Conservation (phyloP, 2,329 filamentous ascomycete species). For the Aspergillus pseudonomiae region DNA sequence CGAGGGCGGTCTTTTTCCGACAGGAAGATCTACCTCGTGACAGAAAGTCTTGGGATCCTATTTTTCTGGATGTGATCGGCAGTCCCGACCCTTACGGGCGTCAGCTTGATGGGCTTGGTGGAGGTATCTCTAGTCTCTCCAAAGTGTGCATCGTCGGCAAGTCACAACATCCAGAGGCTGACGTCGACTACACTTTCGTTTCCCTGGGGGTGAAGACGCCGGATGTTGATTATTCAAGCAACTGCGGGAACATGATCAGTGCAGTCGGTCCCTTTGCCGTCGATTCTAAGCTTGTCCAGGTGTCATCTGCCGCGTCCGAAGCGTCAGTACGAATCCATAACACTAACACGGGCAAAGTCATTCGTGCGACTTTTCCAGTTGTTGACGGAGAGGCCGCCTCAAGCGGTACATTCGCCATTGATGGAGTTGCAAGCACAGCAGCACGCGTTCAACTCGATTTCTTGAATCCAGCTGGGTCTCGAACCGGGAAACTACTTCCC, state of each 20-base stretch:
- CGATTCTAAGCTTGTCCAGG: conserved; percentile 54
- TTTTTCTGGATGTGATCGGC: conserved; percentile 67
- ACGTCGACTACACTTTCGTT: conserved; percentile 73
- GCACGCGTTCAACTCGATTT: conserved; percentile 65
- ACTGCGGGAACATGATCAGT: conserved; percentile 75
- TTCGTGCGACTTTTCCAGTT: conserved; percentile 61
- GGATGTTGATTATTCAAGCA: conserved; percentile 67
- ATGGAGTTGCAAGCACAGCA: conserved; percentile 64
- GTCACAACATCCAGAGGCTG: conserved; percentile 52
- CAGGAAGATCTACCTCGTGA: conserved; percentile 55
- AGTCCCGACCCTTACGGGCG: conserved; percentile 67
- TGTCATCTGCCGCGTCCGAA: conserved; percentile 36
- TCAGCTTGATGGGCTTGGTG: conserved; percentile 73
- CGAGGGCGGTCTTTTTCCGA: conserved; percentile 65
- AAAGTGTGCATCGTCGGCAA: conserved; percentile 71
- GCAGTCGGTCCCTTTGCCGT: conserved; percentile 68
- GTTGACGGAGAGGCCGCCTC: conserved; percentile 52
- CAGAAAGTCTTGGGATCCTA: conserved; percentile 51
- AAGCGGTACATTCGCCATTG: conserved; percentile 62
- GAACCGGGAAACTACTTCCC: conserved; percentile 64
- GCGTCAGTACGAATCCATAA: conserved; percentile 62
- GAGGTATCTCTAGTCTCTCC: conserved; percentile 68
- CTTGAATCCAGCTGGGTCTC: conserved; percentile 63
- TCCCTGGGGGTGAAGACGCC: conserved; percentile 66
- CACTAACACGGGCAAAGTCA: conserved; percentile 70